Conservation (phyloP, 352 stramenopile genomes). For the Pythium apleroticum region DNA sequence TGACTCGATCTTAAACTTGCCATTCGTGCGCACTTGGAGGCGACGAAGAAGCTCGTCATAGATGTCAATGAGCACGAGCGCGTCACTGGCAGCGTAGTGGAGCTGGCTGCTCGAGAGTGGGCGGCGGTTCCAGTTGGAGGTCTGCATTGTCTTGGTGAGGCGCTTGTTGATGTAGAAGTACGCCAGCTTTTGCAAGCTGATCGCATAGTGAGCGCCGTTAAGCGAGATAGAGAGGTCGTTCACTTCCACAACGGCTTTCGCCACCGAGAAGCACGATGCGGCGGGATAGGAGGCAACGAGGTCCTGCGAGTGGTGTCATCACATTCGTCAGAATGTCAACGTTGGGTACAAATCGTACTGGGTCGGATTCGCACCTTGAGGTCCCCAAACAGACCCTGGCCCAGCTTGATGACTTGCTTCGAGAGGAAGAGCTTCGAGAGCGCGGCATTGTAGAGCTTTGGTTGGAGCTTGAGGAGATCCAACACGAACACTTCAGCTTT, state of each 20-base stretch:
- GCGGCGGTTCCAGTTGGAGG: slow-evolving; percentile 73
- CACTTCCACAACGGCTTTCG: slow-evolving; percentile 67
- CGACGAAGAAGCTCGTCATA: slow-evolving; percentile 54
- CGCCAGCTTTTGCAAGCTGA: slow-evolving; percentile 79
- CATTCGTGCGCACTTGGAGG: slow-evolving; percentile 28
- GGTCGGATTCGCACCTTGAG: slow-evolving; percentile 34
- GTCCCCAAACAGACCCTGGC: slow-evolving; percentile 63
- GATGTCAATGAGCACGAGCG: slow-evolving; percentile 69
- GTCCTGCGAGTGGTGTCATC: slow-evolving; percentile 27
- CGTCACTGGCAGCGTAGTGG: slow-evolving; percentile 72
- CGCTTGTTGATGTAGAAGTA: slow-evolving; percentile 69
- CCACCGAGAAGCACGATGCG: slow-evolving; percentile 67
- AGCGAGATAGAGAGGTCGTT: slow-evolving; percentile 72
- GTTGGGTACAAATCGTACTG: neutral
- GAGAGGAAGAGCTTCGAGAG: slow-evolving; percentile 62
- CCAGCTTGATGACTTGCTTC: slow-evolving; percentile 65
- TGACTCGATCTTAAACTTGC: slow-evolving; percentile 44
- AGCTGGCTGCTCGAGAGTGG: slow-evolving; percentile 55
- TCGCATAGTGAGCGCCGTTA: slow-evolving; percentile 42
- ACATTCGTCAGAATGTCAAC: neutral
- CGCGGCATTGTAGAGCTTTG: slow-evolving; percentile 62
- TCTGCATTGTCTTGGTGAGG: slow-evolving; percentile 78
- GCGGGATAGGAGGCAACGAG: slow-evolving; percentile 58
- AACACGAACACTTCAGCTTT: slow-evolving; percentile 75
- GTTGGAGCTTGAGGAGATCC: slow-evolving; percentile 56